Percentiles rank a stretch among this genome's conserved stretches.
phyloP scores from a whole-genome alignment of 495 filamentous ascomycete genomes.

The Penicillium cataractarum region DNA sequence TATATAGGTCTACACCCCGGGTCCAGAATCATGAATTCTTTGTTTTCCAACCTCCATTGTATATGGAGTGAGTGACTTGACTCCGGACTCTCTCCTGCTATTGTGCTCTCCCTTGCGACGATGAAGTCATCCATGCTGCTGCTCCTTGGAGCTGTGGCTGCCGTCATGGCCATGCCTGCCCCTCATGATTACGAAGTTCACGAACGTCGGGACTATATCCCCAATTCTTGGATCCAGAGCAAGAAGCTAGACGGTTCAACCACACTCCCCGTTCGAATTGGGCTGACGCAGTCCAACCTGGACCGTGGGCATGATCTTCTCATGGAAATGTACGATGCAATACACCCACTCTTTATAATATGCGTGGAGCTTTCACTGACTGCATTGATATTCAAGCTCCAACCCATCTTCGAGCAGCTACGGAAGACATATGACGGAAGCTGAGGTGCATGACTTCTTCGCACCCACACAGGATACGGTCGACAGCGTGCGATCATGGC shows the following conservation, averaged over 20 bases:
- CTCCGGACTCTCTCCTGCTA: background rate
- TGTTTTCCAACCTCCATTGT: conserved; percentile 9
- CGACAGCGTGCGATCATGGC: conserved; percentile 51
- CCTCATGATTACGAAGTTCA: conserved; percentile 39
- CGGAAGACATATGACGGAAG: conserved; percentile 50
- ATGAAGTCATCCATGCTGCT: conserved; percentile 41
- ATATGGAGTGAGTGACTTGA: conserved; percentile 8
- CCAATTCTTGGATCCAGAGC: conserved; percentile 37
- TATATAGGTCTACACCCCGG: too few relatives aligned
- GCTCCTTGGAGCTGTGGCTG: conserved; percentile 33
- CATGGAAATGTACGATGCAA: conserved; percentile 52
- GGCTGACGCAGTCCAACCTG: conserved; percentile 56
- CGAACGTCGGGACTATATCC: conserved; percentile 43
- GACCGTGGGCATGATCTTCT: conserved; percentile 56
- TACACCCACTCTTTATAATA: background rate
- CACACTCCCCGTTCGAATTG: conserved; percentile 58
- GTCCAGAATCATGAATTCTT: too few relatives aligned
- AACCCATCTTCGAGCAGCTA: conserved; percentile 52
- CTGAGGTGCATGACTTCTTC: conserved; percentile 57
- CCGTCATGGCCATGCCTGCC: conserved; percentile 36
- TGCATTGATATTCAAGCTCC: conserved; percentile 26
- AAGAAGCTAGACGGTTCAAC: conserved; percentile 34
- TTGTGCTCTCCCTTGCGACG: background rate
- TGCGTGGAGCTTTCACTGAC: background rate
- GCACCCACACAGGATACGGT: conserved; percentile 46